Conservation (phyloP, 805 yeast species). For the Torulaspora quercuum region DNA sequence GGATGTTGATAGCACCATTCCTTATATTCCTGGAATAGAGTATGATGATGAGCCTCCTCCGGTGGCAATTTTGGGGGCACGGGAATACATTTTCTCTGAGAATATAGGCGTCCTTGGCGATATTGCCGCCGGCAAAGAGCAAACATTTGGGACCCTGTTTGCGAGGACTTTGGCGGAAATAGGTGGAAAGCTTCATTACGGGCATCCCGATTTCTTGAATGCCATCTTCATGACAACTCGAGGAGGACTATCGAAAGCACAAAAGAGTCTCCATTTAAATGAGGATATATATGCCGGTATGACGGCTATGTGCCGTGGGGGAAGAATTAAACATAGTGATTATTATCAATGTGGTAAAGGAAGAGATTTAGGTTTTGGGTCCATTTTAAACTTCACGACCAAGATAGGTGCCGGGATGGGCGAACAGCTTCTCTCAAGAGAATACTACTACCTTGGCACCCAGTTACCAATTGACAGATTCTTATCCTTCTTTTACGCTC, state of each 20-base stretch:
- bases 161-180: constrained; percentile 90
- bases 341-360: constrained; percentile 97
- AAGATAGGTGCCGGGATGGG: constrained; percentile 99
- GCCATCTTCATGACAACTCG: constrained; percentile 90
- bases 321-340: constrained; percentile 91
- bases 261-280: constrained; percentile 85
- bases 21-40: constrained; percentile 58
- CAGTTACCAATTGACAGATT: constrained; percentile 85
- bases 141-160: constrained; percentile 92
- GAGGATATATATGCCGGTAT: constrained; percentile 97
- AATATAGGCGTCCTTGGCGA: constrained; percentile 91
- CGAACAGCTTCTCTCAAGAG: constrained; percentile 88
- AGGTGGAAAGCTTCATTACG: constrained; percentile 93
- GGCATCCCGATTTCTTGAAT: constrained; percentile 94
- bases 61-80: constrained; percentile 91
- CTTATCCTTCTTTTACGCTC: constrained; percentile 91
- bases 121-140: constrained; percentile 96
- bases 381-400: constrained; percentile 88
- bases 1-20: constrained; percentile 48
- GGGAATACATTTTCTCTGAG: constrained; percentile 93
- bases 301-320: constrained; percentile 85
- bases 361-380: constrained; percentile 88
- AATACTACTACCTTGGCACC: constrained; percentile 86
- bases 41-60: constrained; percentile 50
- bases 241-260: constrained; percentile 95